Evolutionary conservation across 495 filamentous ascomycete genomes (phyloP).

Genomic region (Tuber aestivum): DNA sequence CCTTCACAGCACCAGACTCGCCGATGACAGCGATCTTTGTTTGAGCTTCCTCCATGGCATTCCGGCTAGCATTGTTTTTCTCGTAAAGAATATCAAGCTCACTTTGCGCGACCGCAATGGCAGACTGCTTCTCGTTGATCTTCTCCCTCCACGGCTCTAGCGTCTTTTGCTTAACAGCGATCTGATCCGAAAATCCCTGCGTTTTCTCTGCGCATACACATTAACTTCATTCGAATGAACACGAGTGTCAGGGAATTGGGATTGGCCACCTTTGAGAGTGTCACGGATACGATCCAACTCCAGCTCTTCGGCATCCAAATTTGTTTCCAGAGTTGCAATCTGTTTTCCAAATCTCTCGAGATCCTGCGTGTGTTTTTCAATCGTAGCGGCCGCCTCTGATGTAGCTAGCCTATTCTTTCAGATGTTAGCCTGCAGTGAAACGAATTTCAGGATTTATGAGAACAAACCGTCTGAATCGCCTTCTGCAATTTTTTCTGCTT

Average conservation of each 20-base stretch:
- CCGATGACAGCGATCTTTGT: slow-evolving; percentile 68
- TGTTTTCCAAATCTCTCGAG: slow-evolving; percentile 68
- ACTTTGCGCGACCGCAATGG: slow-evolving; percentile 87
- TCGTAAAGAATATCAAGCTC: slow-evolving; percentile 88
- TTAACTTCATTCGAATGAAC: not conserved
- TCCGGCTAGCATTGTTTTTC: slow-evolving; percentile 75
- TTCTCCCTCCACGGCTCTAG: slow-evolving; percentile 95
- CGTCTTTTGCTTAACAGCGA: slow-evolving; percentile 83
- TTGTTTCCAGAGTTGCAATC: slow-evolving; percentile 64
- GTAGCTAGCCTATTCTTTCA: slow-evolving; percentile 55
- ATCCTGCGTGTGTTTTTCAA: slow-evolving; percentile 69
- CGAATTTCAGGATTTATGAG: not conserved
- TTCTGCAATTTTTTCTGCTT: slow-evolving; percentile 97
- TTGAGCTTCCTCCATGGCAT: slow-evolving; percentile 76
- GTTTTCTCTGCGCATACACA: slow-evolving; percentile 57
- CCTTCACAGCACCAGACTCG: slow-evolving; percentile 62
- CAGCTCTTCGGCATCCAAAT: slow-evolving; percentile 69
- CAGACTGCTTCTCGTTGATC: slow-evolving; percentile 89
- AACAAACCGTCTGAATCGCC: slow-evolving; percentile 55
- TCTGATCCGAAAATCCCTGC: slow-evolving; percentile 85
- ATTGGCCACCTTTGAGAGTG: slow-evolving; percentile 63
- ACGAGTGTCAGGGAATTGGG: not conserved
- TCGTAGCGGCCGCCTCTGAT: slow-evolving; percentile 67
- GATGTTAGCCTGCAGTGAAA: not conserved
- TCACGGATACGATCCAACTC: slow-evolving; percentile 76